Evolutionary conservation across 2,329 filamentous ascomycete species (phyloP).

Genomic region (Trichoderma breve): DNA sequence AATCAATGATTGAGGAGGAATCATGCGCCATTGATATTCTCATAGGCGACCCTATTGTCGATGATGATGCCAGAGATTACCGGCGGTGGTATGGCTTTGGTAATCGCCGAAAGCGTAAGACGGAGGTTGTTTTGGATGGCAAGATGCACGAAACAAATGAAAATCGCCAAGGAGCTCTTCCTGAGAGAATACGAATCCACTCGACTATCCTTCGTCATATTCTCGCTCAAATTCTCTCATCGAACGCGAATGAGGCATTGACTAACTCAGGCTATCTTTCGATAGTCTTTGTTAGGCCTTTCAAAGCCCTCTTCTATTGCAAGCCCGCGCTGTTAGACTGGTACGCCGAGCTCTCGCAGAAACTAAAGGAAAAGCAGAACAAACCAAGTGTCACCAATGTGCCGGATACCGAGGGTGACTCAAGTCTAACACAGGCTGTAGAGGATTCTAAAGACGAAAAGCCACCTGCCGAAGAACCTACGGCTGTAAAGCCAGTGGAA

Average conservation of each 20-base stretch:
- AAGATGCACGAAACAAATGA: not conserved
- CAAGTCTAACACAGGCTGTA: no score
- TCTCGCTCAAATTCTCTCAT: not conserved
- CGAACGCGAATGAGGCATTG: not conserved
- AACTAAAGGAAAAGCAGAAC: not conserved
- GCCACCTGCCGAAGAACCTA: not conserved
- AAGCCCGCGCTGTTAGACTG: not conserved
- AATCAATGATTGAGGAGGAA: not conserved
- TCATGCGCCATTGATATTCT: not conserved
- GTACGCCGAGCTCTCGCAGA: not conserved
- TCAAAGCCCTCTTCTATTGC: constrained; percentile 11
- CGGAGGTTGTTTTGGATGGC: not conserved
- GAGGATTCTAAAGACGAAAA: not conserved
- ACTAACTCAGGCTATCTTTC: not conserved
- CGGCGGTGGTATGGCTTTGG: not conserved
- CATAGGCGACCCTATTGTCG: not conserved
- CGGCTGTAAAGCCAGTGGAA: not conserved
- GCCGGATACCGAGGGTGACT: no score
- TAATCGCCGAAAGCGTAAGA: not conserved
- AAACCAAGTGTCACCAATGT: not conserved
- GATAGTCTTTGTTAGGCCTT: constrained; percentile 5
- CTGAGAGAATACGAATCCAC: constrained; percentile 3
- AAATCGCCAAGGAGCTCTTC: not conserved
- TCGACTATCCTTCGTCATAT: not conserved
- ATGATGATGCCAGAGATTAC: not conserved